Evolutionary conservation across 2,329 filamentous ascomycete genomes (phyloP).

Genomic region (Trichophyton benhamiae): DNA sequence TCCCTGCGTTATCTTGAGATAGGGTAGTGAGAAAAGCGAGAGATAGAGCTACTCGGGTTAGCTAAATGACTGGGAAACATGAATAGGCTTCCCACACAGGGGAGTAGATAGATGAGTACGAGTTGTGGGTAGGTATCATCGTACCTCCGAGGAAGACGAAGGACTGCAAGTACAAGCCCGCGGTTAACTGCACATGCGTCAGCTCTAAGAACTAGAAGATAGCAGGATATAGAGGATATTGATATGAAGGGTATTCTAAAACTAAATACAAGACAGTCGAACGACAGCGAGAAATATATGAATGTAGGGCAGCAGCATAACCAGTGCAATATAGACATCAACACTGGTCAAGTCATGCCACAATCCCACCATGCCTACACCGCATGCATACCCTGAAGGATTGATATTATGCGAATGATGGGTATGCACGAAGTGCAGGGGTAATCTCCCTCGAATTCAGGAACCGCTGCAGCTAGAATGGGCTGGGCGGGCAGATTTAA

Average conservation of each 20-base stretch:
- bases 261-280: not conserved
- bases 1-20: constrained; percentile 70
- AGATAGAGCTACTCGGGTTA: constrained; percentile 47
- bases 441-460: constrained; percentile 72
- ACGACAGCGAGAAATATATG: constrained; percentile 15
- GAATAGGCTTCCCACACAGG: not conserved
- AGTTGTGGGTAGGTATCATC: constrained; percentile 9
- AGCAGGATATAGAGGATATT: not conserved
- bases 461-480: constrained; percentile 64
- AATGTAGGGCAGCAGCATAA: constrained; percentile 56
- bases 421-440: constrained; percentile 50
- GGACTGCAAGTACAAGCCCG: constrained; percentile 26
- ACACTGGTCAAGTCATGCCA: constrained; percentile 49
- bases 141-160: constrained; percentile 29
- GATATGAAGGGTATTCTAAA: constrained; percentile 2
- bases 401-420: constrained; percentile 53
- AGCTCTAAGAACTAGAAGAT: constrained; percentile 13
- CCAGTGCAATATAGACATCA: constrained; percentile 45
- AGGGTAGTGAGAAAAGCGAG: constrained; percentile 75
- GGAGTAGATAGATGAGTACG: not conserved
- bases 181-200: constrained; percentile 29
- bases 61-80: not conserved
- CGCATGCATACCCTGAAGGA: constrained; percentile 47
- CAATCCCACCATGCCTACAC: constrained; percentile 65
- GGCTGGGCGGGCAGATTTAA: constrained; percentile 71